Evolutionary conservation across 2,329 filamentous ascomycete genomes (phyloP), one percentile per base, ranked within the genome.

Genomic region (Fusarium sp.): DNA sequence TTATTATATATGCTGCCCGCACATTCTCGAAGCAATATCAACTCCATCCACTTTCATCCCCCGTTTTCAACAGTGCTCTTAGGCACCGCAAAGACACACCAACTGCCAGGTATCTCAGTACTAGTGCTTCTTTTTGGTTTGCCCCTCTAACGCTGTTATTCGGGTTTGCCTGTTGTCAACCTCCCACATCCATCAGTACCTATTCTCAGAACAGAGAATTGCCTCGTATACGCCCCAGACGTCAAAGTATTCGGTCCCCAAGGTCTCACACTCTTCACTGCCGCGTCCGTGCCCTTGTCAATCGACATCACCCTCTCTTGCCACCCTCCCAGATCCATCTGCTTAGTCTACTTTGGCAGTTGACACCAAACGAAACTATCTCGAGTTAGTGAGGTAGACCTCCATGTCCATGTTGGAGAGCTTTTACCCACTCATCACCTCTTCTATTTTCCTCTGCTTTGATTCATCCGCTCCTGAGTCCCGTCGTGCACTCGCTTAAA

Each of bases 331-430:
- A 44, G 28, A 30, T 30, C 44, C 35, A 30, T 35, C 44, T 30
- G 33, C 52, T 46, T 43, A 60, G 45, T 61, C 63, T 56, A 55
- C 50, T 65, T 57, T 68, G 53, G 67, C 55, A 60, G 49, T 66
- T 69, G 49, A 67, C 56, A 39, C 66, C 66, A 70, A 55, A 56
- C 44, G 44, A 44, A 48, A 51, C 57, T 37, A 61, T 54, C 66
- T 59, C 39, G 49, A 54, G 41, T 62, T 69, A 66, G 65, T 37
- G 40, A 45, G 28, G 30, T 62, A 51, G 58, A 68, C 56, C 56
- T 62, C 8, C 26, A 26, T 26, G 22, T 62, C 30, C 24, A 62
- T 69, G 65, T 59, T 46, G 52, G 33, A 67, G 68, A 63, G 65
- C 41, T 59, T 62, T 48, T 66, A 30, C 40, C 56, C 49, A 66